Evolutionary conservation across 2,329 filamentous ascomycete genomes (phyloP), one percentile per base, ranked within the genome.

Genomic region (Hypocreales sp.): DNA sequence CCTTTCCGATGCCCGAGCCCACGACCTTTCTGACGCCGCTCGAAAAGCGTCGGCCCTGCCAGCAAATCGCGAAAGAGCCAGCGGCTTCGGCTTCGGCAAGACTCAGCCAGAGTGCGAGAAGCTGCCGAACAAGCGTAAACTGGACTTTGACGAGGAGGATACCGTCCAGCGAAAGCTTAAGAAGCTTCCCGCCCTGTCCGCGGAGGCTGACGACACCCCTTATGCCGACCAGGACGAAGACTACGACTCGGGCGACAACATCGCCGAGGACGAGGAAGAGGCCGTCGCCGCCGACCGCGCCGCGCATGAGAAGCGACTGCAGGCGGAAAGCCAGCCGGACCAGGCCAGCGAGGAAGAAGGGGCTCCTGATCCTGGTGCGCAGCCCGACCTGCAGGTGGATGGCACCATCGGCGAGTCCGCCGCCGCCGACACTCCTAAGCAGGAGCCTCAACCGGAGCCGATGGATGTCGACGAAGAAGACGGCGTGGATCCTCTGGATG

Each of bases 71-170:
- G 66, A 70, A 26, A 86, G 86, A 44, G 68, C 92, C 25, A 79
- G 79, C 47, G 76, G 77, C 18, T 95, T 95, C 45, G 87, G 84
- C 3, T 72, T 95, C 32, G 65, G 67, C 31, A 90, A 82, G 47
- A 58, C 68, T 22, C 61, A 62, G 27, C 53, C 58, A 26, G 82
- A 83, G 28, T 51, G 51, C 14, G 77, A 81, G 27, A 83, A 80
- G 43, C 50, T 67, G 4, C 61, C 69, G 4, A 61, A 70, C 13
- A 83, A 82, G 45, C 77, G 76, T 39, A 83, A 80, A 34, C 61
- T 92, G 14, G 75, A 84, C 40, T 75, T 94, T 40, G 86, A 80
- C 34, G 87, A 94, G 44, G 87, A 94, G 42, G 82, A 92, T 42
- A 76, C 73, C 18, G 79, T 77, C 3, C 75, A 80, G 45, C 80